Evolutionary conservation across 352 stramenopile genomes (phyloP), one percentile per base, ranked within the genome.

Genomic region (Thraustochytrium striatum): DNA sequence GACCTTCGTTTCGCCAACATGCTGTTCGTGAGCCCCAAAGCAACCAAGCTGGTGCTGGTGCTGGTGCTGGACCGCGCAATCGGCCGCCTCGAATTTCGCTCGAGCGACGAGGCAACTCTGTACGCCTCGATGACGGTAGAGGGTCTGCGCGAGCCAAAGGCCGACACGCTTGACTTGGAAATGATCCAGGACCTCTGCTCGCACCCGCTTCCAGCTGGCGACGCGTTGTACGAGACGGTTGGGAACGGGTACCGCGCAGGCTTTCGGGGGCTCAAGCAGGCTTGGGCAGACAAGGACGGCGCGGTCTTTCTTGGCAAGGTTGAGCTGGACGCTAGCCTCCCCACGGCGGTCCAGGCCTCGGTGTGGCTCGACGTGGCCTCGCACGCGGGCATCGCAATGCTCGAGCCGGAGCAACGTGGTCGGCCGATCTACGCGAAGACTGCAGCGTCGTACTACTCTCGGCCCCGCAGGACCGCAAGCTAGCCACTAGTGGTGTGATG

Each of bases 1-100:
- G 50, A 72, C 5, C 65, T 75, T 70, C 13, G 36, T 19, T 70
- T 75, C 9, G 41, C 33, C 21, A 75, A 38, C 25, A 75, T 75
- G 65, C 52, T 68, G 41, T 61, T 75, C 52, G 30, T 75, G n/a
- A 7, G 9, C n/a, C 3, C 8, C 5, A 55, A 70, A 7, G 59
- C 16, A 30, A 9, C 11, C 33, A 28, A 9, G 9, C 19, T 75
- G 25, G 28, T 55, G 44, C 61, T 75, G 11, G 44, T 36, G 8
- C 32, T 75, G 5, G 19, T 13, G 32, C 39, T 43, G 5, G 65
- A 75, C 47, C 11, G 16, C 7, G 21, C 9, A 25, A 43, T 21
- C 0, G 11, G 32, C 8, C 8, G 5, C 11, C 32, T 75, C 0
- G 30, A 30, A 0, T 61, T 75, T 28, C 7, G 3, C 3, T 75